These are phyloP conservation scores for Paragyromitra xinjiangensis DNA, from an alignment of 495 filamentous ascomycete species.

Conservation along the genomic window DNA sequence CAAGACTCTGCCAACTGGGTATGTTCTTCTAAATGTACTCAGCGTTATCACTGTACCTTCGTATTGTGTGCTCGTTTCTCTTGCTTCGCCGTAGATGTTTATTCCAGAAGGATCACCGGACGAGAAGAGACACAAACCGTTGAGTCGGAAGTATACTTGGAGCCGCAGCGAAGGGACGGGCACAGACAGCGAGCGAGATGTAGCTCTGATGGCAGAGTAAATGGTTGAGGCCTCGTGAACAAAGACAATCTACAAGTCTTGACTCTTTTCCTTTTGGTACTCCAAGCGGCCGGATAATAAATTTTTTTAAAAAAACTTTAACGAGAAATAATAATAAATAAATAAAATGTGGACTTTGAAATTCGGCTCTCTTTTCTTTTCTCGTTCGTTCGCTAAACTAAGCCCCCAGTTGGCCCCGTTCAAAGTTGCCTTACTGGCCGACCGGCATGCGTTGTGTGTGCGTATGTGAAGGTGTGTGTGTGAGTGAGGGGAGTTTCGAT, in stretches of 20 bases:
- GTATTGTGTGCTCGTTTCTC: conserved; percentile 40
- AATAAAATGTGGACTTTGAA: conserved; percentile 33
- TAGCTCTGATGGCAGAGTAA: not conserved
- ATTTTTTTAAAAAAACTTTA: conserved; percentile 21
- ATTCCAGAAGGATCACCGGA: conserved; percentile 45
- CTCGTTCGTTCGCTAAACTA: conserved; percentile 42
- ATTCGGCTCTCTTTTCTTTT: conserved; percentile 44
- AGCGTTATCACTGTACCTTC: conserved; percentile 5
- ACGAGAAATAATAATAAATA: conserved; percentile 31
- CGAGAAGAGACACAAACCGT: conserved; percentile 50
- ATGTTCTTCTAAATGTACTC: conserved; percentile 26
- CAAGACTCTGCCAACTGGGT: conserved; percentile 13
- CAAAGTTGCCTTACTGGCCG: conserved; percentile 38
- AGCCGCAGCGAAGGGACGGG: conserved; percentile 41
- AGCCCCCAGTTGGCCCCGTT: conserved; percentile 25
- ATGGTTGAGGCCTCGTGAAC: conserved; percentile 45
- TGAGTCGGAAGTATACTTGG: conserved; percentile 42
- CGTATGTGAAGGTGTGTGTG: not conserved
- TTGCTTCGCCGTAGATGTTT: conserved; percentile 38
- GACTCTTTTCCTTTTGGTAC: conserved; percentile 24
- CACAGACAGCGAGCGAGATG: conserved; percentile 42
- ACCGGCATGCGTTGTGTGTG: conserved; percentile 37
- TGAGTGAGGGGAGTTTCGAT: conserved; percentile 41
- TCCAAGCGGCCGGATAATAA: conserved; percentile 19
- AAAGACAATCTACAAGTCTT: conserved; percentile 11